phyloP scores from a whole-genome alignment of 2,329 filamentous ascomycete species.

The Pezicula rhizophila region DNA sequence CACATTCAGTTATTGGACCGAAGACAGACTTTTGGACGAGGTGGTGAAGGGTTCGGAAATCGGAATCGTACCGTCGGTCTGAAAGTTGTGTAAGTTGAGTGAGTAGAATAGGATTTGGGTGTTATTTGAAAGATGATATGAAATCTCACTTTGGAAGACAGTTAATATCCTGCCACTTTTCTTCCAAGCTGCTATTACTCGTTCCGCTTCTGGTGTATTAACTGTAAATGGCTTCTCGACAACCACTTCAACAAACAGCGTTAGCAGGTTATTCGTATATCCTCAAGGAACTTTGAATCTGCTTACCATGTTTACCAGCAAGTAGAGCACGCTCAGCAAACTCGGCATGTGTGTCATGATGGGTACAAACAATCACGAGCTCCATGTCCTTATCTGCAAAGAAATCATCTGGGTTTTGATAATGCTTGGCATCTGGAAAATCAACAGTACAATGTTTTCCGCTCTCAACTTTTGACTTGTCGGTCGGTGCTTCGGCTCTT shows the following conservation, averaged over 20 bases:
- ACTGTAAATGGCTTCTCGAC: conserved; percentile 34
- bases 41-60: conserved; percentile 26
- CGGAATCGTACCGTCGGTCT: conserved; percentile 32
- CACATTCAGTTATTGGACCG: conserved; percentile 27
- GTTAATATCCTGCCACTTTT: conserved; percentile 27
- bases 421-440: conserved; percentile 33
- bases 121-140: background rate
- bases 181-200: conserved; percentile 26
- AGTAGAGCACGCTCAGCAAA: conserved; percentile 28
- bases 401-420: conserved; percentile 27
- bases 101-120: too few species aligned
- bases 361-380: conserved; percentile 30
- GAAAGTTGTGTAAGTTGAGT: background rate
- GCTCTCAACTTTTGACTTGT: conserved; percentile 19
- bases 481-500: conserved; percentile 32
- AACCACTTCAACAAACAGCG: conserved; percentile 22
- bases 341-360: conserved; percentile 25
- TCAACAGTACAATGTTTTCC: conserved; percentile 43
- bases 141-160: conserved; percentile 30
- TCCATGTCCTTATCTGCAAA: conserved; percentile 29
- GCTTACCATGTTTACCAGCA: conserved; percentile 31
- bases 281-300: background rate
- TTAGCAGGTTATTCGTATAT: background rate
- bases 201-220: conserved; percentile 26
- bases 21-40: conserved; percentile 16